These are phyloP conservation scores for Suillus discolor DNA, from an alignment of 768 basidiomycete genomes.

Conservation along the genomic window DNA sequence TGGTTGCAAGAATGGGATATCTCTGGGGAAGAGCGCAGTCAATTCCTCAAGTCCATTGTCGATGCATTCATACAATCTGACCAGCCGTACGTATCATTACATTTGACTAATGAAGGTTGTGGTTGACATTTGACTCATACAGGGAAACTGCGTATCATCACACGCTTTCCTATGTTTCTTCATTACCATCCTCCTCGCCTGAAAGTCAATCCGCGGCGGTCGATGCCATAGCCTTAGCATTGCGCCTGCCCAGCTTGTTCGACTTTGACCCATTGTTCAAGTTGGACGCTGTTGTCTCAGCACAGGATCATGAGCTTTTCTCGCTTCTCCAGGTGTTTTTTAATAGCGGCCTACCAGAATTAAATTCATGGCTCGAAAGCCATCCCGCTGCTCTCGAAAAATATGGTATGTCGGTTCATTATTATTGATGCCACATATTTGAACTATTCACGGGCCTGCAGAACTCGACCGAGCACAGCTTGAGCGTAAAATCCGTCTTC, in stretches of 20 bases:
- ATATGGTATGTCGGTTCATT: slow-evolving; percentile 47
- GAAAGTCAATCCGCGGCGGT: slow-evolving; percentile 55
- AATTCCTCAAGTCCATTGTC: slow-evolving; percentile 65
- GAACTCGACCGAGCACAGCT: slow-evolving; percentile 61
- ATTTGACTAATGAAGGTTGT: not conserved
- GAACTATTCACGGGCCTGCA: slow-evolving; percentile 22
- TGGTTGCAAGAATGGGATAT: slow-evolving; percentile 82
- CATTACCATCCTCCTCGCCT: slow-evolving; percentile 57
- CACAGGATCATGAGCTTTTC: slow-evolving; percentile 72
- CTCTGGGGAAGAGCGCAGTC: slow-evolving; percentile 59
- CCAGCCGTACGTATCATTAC: slow-evolving; percentile 54
- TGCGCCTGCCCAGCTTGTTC: slow-evolving; percentile 68
- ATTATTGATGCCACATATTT: no score
- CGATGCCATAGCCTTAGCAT: slow-evolving; percentile 61
- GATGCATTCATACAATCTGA: slow-evolving; percentile 59
- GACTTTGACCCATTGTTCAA: slow-evolving; percentile 84
- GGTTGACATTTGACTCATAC: not conserved
- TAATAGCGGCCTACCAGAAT: slow-evolving; percentile 62
- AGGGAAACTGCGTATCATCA: slow-evolving; percentile 70
- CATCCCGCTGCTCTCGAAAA: slow-evolving; percentile 53
- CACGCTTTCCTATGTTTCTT: slow-evolving; percentile 59
- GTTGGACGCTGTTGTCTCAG: slow-evolving; percentile 67
- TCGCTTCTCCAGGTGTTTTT: slow-evolving; percentile 77
- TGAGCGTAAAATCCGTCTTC: slow-evolving; percentile 78
- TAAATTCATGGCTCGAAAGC: slow-evolving; percentile 57